phyloP scores from a whole-genome alignment of 768 basidiomycete species.

The Suillus tomentosus region DNA sequence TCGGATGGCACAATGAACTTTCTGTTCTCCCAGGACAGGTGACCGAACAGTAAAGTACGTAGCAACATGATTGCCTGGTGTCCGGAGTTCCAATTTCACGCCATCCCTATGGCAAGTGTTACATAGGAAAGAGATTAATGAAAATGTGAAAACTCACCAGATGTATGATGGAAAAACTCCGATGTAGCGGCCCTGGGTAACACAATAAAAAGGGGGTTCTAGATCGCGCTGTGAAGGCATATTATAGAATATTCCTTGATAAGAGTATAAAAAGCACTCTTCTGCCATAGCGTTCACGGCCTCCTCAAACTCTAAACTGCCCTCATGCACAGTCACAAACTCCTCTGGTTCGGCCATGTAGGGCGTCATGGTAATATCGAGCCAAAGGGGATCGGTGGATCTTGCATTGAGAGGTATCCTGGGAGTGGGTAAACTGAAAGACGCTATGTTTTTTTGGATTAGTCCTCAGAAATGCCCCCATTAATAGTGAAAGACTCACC shows the following conservation, averaged over 20 bases:
- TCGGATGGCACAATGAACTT: background rate
- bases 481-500: background rate
- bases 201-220: background rate
- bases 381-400: background rate
- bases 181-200: background rate
- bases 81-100: background rate
- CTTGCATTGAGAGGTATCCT: background rate
- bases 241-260: background rate
- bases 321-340: background rate
- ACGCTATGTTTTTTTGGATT: background rate
- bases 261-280: background rate
- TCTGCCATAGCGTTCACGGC: background rate
- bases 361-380: background rate
- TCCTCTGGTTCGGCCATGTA: background rate
- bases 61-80: background rate
- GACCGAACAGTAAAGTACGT: background rate
- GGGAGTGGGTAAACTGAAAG: background rate
- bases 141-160: background rate
- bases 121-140: background rate
- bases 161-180: background rate
- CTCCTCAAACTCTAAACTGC: constrained; percentile 2
- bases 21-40: background rate
- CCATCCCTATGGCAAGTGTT: background rate
- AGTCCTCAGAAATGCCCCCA: background rate
- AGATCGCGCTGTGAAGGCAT: background rate